Conservation (phyloP, 177 flowering plant species). For the Tripterygium wilfordii region DNA sequence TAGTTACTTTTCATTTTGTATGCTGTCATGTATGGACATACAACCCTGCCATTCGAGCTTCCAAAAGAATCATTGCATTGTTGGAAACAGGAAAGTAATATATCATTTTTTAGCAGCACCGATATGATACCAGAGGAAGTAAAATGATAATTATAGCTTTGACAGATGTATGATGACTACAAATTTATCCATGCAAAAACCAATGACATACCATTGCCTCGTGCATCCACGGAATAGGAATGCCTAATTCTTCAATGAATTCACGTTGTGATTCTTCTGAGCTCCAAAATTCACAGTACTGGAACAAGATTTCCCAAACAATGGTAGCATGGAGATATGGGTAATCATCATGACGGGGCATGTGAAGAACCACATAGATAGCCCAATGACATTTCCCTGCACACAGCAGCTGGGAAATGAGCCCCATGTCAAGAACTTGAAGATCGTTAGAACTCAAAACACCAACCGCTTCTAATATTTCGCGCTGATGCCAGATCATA, state of each 20-base stretch:
- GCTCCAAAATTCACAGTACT: constrained; percentile 94
- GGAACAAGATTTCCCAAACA: constrained; percentile 88
- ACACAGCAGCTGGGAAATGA: constrained; percentile 78
- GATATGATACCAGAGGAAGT: no score
- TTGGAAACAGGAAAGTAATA: no score
- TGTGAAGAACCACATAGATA: constrained; percentile 93
- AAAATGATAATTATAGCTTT: no score
- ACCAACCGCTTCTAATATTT: constrained; percentile 81
- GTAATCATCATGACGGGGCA: constrained; percentile 66
- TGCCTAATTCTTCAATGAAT: constrained; percentile 76
- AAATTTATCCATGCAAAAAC: background rate
- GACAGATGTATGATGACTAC: no score
- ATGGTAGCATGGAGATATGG: constrained; percentile 72
- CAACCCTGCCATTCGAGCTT: no score
- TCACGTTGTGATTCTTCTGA: constrained; percentile 57
- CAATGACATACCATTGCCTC: constrained; percentile 81
- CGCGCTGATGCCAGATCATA: constrained; percentile 99
- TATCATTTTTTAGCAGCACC: no score
- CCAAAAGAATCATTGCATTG: no score
- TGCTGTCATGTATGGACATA: no score
- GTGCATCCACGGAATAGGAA: constrained; percentile 88
- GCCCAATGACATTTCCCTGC: constrained; percentile 95
- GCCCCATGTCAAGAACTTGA: constrained; percentile 87
- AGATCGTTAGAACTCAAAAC: constrained; percentile 77
- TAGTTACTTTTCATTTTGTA: no score